Evolutionary conservation across 768 basidiomycete species (phyloP).

Genomic region (Pleurotus eryngii): DNA sequence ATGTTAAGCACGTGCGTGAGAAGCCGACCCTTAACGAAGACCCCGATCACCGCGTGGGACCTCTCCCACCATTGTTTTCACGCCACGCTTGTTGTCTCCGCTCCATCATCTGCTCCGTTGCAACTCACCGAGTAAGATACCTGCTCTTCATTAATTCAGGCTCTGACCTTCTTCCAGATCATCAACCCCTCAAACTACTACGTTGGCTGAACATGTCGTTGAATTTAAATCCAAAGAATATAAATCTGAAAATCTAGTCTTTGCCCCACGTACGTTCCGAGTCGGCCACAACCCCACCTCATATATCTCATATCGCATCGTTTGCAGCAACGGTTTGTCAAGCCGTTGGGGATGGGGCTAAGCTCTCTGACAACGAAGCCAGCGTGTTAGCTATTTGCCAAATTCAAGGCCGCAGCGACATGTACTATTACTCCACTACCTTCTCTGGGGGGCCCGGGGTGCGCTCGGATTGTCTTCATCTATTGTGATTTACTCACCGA

Average conservation of each 20-base stretch:
- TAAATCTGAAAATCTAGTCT: conserved; percentile 85
- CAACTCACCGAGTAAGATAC: background rate
- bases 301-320: conserved; percentile 13
- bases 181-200: conserved; percentile 35
- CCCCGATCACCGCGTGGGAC: background rate
- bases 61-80: background rate
- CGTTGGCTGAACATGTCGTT: conserved; percentile 88
- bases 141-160: background rate
- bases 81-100: conserved; percentile 3
- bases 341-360: conserved; percentile 97
- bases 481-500: conserved; percentile 8
- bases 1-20: background rate
- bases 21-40: conserved; percentile 3
- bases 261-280: conserved; percentile 78
- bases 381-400: conserved; percentile 86
- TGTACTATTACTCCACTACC: conserved; percentile 91
- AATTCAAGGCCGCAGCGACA: conserved; percentile 72
- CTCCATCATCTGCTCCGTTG: conserved; percentile 9
- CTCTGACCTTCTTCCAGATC: background rate
- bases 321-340: conserved; percentile 85
- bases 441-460: conserved; percentile 94
- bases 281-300: background rate
- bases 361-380: conserved; percentile 71
- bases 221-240: conserved; percentile 65
- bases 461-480: conserved; percentile 23